phyloP scores from a whole-genome alignment of 192 early-diverging fungal species.

The Dissophora globulifera region DNA sequence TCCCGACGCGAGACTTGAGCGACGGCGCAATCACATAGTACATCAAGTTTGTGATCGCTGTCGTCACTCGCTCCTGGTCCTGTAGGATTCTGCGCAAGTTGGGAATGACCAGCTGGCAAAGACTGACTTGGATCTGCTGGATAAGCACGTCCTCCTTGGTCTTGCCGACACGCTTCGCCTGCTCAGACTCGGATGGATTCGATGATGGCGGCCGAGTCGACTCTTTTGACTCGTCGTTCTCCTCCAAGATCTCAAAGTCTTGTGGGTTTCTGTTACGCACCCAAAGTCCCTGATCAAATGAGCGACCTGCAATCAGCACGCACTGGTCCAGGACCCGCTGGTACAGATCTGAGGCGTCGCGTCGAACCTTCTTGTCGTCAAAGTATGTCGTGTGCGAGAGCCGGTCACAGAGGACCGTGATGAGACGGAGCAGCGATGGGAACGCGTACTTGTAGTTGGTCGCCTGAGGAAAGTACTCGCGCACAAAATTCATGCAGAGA shows the following conservation, averaged over 20 bases:
- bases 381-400: slow-evolving; percentile 57
- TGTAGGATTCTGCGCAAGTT: slow-evolving; percentile 72
- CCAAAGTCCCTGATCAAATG: slow-evolving; percentile 81
- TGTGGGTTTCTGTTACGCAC: slow-evolving; percentile 58
- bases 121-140: slow-evolving; percentile 62
- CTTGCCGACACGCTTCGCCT: slow-evolving; percentile 56
- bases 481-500: slow-evolving; percentile 63
- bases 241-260: slow-evolving; percentile 52
- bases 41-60: slow-evolving; percentile 75
- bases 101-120: slow-evolving; percentile 70
- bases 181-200: slow-evolving; percentile 55
- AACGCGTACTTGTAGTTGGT: slow-evolving; percentile 69
- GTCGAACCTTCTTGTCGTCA: slow-evolving; percentile 71
- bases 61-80: slow-evolving; percentile 79
- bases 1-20: slow-evolving; percentile 62
- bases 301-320: slow-evolving; percentile 77
- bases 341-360: slow-evolving; percentile 66
- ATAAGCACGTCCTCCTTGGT: slow-evolving; percentile 74
- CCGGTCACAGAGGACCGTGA: slow-evolving; percentile 65
- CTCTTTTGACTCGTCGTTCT: slow-evolving; percentile 44
- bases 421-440: slow-evolving; percentile 67
- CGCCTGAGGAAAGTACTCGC: slow-evolving; percentile 69
- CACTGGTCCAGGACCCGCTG: slow-evolving; percentile 77
- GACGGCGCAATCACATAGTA: slow-evolving; percentile 83
- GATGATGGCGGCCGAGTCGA: slow-evolving; percentile 37